Conservation (phyloP, 768 basidiomycete species). For the Kwoniella sp. region DNA sequence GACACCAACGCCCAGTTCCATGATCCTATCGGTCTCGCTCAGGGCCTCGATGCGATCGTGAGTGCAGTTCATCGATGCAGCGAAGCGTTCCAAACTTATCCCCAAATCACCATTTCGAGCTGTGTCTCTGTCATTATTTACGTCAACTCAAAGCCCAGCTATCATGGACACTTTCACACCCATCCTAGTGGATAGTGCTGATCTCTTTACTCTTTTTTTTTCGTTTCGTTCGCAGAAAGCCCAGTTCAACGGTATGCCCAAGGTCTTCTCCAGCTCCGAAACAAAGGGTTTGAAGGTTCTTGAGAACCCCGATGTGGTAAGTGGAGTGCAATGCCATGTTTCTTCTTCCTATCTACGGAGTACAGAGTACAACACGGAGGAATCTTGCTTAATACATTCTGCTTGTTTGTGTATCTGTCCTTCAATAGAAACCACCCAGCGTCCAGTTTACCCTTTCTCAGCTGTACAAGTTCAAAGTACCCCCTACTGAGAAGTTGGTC, state of each 20-base stretch:
- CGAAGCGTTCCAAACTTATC: no score
- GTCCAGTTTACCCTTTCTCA: slow-evolving; percentile 48
- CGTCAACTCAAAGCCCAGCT: no score
- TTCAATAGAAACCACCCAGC: slow-evolving; percentile 47
- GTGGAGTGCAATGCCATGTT: slow-evolving; percentile 15
- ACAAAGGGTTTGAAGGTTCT: slow-evolving; percentile 44
- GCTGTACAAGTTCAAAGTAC: slow-evolving; percentile 43
- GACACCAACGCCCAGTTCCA: slow-evolving; percentile 43
- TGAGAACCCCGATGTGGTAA: slow-evolving; percentile 50
- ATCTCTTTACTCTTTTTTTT: no score
- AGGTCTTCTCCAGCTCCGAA: slow-evolving; percentile 40
- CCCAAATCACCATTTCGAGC: no score
- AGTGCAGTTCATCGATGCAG: slow-evolving; percentile 5
- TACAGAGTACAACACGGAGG: no score
- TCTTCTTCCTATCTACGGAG: neutral
- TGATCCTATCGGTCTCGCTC: slow-evolving; percentile 51
- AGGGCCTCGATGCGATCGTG: slow-evolving; percentile 44
- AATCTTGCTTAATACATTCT: no score
- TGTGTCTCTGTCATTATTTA: no score
- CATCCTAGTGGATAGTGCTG: no score
- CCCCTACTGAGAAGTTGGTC: slow-evolving; percentile 41
- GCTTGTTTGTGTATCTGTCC: no score
- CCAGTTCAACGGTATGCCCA: slow-evolving; percentile 51
- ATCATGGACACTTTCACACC: no score
- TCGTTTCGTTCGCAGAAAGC: no score